Evolutionary conservation across 2,329 filamentous ascomycete genomes (phyloP), one percentile per base, ranked within the genome.

Genomic region (Myriosclerotinia duriaeana): DNA sequence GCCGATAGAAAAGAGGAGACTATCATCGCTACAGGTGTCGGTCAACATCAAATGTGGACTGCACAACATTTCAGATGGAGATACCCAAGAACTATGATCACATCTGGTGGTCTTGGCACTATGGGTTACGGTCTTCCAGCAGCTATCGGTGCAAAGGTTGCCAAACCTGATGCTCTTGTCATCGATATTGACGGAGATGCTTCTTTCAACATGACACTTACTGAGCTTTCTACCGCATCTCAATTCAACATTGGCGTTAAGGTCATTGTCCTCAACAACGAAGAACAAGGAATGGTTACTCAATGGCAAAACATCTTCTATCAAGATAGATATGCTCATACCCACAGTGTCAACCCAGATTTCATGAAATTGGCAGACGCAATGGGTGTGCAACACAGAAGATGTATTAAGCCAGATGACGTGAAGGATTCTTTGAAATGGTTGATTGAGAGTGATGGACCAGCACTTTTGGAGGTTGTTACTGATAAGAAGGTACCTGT

Each of bases 231-330:
- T 55, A 97, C 94, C 1, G 93, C 93, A 53, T 87, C 91, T 11
- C 93, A 99, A 80, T 98, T 98, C 83, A 91, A 95, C 81, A 97
- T 98, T 78, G 93, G 91, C 71, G 89, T 96, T 79, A 98, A 98
- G 85, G 85, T 98, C 68, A 92, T 98, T 73, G 84, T 98, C 36
- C 80, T 99, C 66, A 98, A 98, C 84, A 99, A 97, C 79, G 93
- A 96, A 79, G 93, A 98, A 80, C 94, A 97, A 80, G 94, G 94
- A 64, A 98, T 98, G 94, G 93, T 98, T 53, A 97, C 93, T 1
- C 94, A 97, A 81, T 98, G 94, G 94, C 94, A 98, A 80, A 93
- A 92, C 74, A 87, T 98, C 71, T 98, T 98, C 82, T 98, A 96
- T 81, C 90, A 97, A 78, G 93, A 97, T 77, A 88, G 94, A 73